phyloP scores from a whole-genome alignment of 2,329 filamentous ascomycete genomes.

The Fusarium subtropicale region DNA sequence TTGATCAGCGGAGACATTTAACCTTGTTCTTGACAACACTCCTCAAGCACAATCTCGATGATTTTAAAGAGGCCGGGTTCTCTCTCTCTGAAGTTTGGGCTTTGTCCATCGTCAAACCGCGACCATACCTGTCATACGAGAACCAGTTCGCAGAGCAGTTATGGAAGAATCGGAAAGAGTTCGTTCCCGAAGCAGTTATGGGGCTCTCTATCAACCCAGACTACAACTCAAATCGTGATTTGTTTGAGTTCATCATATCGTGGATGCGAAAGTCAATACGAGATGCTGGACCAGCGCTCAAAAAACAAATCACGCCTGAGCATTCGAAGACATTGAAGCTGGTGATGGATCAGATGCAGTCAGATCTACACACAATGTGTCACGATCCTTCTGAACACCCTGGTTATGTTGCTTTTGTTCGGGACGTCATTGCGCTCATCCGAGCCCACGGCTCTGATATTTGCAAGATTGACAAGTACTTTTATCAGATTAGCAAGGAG shows the following conservation, averaged over 20 bases:
- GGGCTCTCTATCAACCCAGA: conserved; percentile 55
- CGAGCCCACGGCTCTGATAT: conserved; percentile 66
- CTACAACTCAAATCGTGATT: conserved; percentile 61
- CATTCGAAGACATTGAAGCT: conserved; percentile 58
- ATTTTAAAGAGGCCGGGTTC: conserved; percentile 60
- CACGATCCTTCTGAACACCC: conserved; percentile 57
- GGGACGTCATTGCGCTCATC: conserved; percentile 64
- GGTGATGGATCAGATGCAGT: conserved; percentile 66
- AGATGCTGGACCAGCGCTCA: conserved; percentile 51
- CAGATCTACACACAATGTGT: conserved; percentile 58
- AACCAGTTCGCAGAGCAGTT: conserved; percentile 62
- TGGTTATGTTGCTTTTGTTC: conserved; percentile 63
- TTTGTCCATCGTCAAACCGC: conserved; percentile 63
- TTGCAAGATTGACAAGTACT: conserved; percentile 66
- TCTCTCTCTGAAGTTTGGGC: conserved; percentile 65
- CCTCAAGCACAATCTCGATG: conserved; percentile 59
- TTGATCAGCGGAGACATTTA: conserved; percentile 59
- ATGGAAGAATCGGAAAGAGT: conserved; percentile 55
- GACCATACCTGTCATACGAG: conserved; percentile 59
- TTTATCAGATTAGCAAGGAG: conserved; percentile 66
- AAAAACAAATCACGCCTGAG: conserved; percentile 54
- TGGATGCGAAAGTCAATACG: conserved; percentile 64
- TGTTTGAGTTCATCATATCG: conserved; percentile 62
- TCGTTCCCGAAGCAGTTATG: conserved; percentile 56
- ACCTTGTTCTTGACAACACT: conserved; percentile 65